Conservation (phyloP, 805 yeast species). For the Spathaspora sp. region DNA sequence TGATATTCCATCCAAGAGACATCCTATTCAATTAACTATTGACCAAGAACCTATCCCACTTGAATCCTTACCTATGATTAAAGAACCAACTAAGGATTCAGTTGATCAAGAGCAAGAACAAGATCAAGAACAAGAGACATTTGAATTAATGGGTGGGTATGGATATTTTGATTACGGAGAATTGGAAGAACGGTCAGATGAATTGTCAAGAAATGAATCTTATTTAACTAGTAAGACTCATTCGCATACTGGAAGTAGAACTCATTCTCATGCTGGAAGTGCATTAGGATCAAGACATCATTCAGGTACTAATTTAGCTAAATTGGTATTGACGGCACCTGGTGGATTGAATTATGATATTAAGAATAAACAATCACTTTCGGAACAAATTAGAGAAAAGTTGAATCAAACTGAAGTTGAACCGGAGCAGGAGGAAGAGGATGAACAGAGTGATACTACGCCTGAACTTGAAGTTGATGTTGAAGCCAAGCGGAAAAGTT, state of each 20-base stretch:
- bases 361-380: slow-evolving; percentile 27
- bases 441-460: not conserved
- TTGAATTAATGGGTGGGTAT: slow-evolving; percentile 69
- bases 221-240: slow-evolving; percentile 21
- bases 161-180: slow-evolving; percentile 78
- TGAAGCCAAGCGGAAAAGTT: not conserved
- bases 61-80: slow-evolving; percentile 9
- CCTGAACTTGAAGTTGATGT: not conserved
- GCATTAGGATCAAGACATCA: slow-evolving; percentile 25
- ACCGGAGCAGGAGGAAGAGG: slow-evolving; percentile 1
- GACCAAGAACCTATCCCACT: slow-evolving; percentile 14
- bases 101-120: slow-evolving; percentile 8
- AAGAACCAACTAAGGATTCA: not conserved
- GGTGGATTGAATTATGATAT: slow-evolving; percentile 14
- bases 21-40: slow-evolving; percentile 22
- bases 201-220: slow-evolving; percentile 27
- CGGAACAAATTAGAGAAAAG: slow-evolving; percentile 36
- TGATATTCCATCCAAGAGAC: slow-evolving; percentile 17
- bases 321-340: not conserved
- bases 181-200: slow-evolving; percentile 53
- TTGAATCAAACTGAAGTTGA: slow-evolving; percentile 20
- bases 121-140: slow-evolving; percentile 12
- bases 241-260: slow-evolving; percentile 21
- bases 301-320: slow-evolving; percentile 23
- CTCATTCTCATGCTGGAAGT: slow-evolving; percentile 19